Conservation (phyloP, 2,329 filamentous ascomycete species). For the Mollisia scopiformis region DNA sequence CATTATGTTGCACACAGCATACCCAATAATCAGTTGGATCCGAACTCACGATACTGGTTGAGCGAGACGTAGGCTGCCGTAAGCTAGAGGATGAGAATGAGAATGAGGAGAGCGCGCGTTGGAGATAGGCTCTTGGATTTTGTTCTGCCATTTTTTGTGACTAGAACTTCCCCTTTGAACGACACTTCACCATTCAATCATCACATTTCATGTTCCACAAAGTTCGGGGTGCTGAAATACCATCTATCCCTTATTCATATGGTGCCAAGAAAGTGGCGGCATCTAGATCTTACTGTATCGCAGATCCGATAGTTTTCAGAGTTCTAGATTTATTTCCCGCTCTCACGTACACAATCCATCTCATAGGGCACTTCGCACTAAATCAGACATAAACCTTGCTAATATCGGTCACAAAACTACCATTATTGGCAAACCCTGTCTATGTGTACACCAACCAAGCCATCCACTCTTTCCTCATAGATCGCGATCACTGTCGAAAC, state of each 20-base stretch:
- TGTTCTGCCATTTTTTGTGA: background rate
- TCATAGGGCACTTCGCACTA: no score
- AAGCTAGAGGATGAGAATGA: background rate
- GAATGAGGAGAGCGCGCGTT: background rate
- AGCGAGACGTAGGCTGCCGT: background rate
- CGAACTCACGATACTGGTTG: background rate
- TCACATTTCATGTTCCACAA: no score
- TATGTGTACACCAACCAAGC: no score
- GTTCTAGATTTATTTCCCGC: background rate
- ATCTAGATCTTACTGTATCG: conserved; percentile 1
- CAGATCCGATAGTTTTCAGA: background rate
- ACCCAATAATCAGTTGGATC: background rate
- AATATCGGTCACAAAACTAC: no score
- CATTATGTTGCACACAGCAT: background rate
- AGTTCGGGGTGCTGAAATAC: no score
- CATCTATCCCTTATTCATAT: no score
- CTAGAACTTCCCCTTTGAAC: no score
- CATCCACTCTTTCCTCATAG: no score
- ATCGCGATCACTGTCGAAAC: no score
- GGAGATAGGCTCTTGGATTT: background rate
- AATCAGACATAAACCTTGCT: no score
- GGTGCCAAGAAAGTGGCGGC: background rate
- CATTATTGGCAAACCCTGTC: no score
- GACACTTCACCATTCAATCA: no score
- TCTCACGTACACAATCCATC: background rate